A percentile compares a stretch with the other conserved stretches of the same genome.
Conservation (phyloP, 257 asterid species). For the Avicennia marina region DNA sequence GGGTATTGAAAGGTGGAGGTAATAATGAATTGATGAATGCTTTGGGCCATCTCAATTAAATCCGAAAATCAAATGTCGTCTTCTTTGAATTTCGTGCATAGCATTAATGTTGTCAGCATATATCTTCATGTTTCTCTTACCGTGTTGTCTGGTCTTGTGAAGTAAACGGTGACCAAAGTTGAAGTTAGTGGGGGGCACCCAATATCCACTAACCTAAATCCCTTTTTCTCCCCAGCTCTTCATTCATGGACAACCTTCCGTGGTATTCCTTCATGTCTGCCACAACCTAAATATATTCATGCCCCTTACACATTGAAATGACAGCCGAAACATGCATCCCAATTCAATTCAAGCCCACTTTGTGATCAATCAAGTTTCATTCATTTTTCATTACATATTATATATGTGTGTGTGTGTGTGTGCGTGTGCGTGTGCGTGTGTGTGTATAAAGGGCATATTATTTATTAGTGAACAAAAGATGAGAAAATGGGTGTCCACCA, state of each 20-base stretch:
- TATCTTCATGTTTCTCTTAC: too few species aligned
- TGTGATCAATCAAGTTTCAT: background rate
- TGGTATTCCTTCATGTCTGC: constrained; percentile 10
- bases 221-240: constrained; percentile 1
- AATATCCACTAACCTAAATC: constrained; percentile 17
- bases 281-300: constrained; percentile 6
- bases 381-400: too few species aligned
- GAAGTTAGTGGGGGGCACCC: constrained; percentile 16
- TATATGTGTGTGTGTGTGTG: too few species aligned
- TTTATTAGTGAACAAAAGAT: background rate
- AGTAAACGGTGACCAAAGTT: background rate
- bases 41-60: too few species aligned
- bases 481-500: background rate
- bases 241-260: constrained; percentile 1
- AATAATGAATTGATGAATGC: too few species aligned
- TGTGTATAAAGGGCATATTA: too few species aligned
- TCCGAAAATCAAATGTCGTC: too few species aligned
- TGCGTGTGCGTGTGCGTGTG: too few species aligned
- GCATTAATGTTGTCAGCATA: too few species aligned
- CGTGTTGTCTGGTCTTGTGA: too few species aligned
- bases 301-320: constrained; percentile 2
- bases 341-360: constrained; percentile 5
- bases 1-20: too few species aligned
- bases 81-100: too few species aligned
- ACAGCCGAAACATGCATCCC: constrained; percentile 8